Conservation (phyloP, 495 filamentous ascomycete species). For the Aspergillus cavernicola region DNA sequence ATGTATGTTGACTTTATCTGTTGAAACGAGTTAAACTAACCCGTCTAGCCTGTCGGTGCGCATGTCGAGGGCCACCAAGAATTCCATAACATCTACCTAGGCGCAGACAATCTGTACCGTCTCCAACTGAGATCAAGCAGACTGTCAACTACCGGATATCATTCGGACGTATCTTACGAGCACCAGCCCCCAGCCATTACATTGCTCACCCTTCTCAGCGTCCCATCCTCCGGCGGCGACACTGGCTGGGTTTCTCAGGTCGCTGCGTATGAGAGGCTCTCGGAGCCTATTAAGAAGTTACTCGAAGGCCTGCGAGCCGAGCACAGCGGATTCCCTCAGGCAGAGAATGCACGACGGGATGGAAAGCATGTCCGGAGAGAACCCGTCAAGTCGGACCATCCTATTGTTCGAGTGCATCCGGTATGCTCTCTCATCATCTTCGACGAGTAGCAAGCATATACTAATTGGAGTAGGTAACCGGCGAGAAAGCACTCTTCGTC, state of each 20-base stretch:
- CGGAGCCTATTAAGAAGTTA: slow-evolving; percentile 63
- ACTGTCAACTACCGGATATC: background rate
- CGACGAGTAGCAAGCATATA: background rate
- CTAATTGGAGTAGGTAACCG: background rate
- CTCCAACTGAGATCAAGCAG: background rate
- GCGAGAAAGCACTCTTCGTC: slow-evolving; percentile 4
- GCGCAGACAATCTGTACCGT: slow-evolving; percentile 6
- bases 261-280: slow-evolving; percentile 68
- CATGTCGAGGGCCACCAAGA: slow-evolving; percentile 1
- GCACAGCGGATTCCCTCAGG: slow-evolving; percentile 70
- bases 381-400: slow-evolving; percentile 63
- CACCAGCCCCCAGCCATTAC: slow-evolving; percentile 77
- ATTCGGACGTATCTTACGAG: slow-evolving; percentile 61
- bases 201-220: slow-evolving; percentile 63
- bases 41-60: background rate
- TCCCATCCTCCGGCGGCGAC: slow-evolving; percentile 64
- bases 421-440: background rate
- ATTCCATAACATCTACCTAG: slow-evolving; percentile 8
- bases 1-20: background rate
- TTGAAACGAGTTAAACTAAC: background rate
- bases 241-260: slow-evolving; percentile 74
- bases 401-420: slow-evolving; percentile 51
- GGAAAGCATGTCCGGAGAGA: slow-evolving; percentile 65
- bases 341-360: slow-evolving; percentile 55
- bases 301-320: slow-evolving; percentile 68